Percentiles rank a stretch among this genome's conserved stretches.
Evolutionary conservation across 768 basidiomycete genomes (phyloP).

Genomic region (Leccinum broughii): DNA sequence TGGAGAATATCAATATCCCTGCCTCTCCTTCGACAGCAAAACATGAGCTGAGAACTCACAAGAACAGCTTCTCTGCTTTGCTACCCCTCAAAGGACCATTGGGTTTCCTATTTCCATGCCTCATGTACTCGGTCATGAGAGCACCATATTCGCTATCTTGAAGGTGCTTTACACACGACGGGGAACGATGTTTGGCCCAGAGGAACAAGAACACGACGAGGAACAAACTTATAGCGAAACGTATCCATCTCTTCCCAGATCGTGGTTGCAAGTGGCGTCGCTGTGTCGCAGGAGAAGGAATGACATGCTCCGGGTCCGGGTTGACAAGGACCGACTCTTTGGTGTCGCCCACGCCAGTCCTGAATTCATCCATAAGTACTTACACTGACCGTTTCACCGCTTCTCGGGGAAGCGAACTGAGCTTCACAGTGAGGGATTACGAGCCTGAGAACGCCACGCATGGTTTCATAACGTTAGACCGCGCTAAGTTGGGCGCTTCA

Average conservation of each 20-base stretch:
- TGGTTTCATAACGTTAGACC: no score
- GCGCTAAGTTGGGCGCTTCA: no score
- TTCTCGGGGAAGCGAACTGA: not conserved
- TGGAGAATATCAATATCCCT: not conserved
- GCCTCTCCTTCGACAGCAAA: not conserved
- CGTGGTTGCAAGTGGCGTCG: slow-evolving; percentile 1
- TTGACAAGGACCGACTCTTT: slow-evolving; percentile 1
- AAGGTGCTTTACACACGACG: not conserved
- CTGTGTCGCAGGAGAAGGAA: slow-evolving; percentile 23
- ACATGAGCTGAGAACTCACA: slow-evolving; percentile 34
- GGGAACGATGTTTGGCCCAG: slow-evolving; percentile 10
- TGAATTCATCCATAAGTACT: slow-evolving; percentile 19
- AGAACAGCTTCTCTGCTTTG: slow-evolving; percentile 44
- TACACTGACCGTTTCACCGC: not conserved
- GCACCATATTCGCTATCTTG: slow-evolving; percentile 14
- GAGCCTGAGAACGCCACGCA: no score
- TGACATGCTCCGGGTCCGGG: not conserved
- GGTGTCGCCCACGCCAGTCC: not conserved
- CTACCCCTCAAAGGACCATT: slow-evolving; percentile 32
- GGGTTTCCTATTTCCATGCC: slow-evolving; percentile 14
- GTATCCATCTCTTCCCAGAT: slow-evolving; percentile 16
- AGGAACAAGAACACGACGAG: slow-evolving; percentile 18
- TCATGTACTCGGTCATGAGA: slow-evolving; percentile 22
- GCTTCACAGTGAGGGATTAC: no score
- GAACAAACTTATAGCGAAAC: slow-evolving; percentile 7